A percentile compares a stretch with the other conserved stretches of the same genome.
Evolutionary conservation across 1,284 basidiomycete species (phyloP).

Genomic region (Polyporus tsugae): DNA sequence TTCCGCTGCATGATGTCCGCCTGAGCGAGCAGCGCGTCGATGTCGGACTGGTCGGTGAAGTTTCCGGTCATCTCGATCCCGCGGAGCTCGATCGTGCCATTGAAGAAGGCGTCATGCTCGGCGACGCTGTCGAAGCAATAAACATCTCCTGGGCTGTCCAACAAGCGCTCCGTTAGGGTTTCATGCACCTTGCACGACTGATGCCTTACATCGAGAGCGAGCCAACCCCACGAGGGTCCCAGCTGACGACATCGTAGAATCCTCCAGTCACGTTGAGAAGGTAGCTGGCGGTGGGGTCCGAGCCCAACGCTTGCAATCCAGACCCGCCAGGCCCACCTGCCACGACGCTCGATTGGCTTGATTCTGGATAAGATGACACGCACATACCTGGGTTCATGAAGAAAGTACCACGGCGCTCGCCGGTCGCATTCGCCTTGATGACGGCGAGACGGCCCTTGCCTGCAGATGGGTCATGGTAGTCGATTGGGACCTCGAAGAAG

Average conservation of each 20-base stretch:
- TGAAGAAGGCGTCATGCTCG: constrained; percentile 20
- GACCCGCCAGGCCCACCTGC: constrained; percentile 22
- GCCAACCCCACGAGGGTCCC: constrained; percentile 27
- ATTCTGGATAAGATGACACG: not conserved
- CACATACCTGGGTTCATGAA: constrained; percentile 27
- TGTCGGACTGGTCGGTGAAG: constrained; percentile 21
- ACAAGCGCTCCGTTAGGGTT: not conserved
- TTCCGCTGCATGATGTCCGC: constrained; percentile 17
- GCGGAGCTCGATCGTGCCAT: constrained; percentile 19
- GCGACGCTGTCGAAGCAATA: constrained; percentile 19
- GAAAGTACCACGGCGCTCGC: constrained; percentile 17
- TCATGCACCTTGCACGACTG: not conserved
- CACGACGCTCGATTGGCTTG: not conserved
- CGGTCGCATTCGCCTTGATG: constrained; percentile 23
- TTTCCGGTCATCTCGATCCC: constrained; percentile 21
- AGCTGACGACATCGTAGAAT: constrained; percentile 22
- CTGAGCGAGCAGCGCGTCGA: constrained; percentile 16
- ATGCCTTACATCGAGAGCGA: constrained; percentile 17
- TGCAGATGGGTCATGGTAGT: constrained; percentile 22
- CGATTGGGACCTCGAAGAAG: constrained; percentile 24
- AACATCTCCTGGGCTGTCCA: constrained; percentile 20
- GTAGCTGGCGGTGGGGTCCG: not conserved
- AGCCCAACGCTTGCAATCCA: constrained; percentile 1
- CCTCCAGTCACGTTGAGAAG: constrained; percentile 18
- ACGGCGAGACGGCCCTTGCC: constrained; percentile 19